phyloP scores from a whole-genome alignment of 306 rosid genomes.

The Vachellia collinsii region DNA sequence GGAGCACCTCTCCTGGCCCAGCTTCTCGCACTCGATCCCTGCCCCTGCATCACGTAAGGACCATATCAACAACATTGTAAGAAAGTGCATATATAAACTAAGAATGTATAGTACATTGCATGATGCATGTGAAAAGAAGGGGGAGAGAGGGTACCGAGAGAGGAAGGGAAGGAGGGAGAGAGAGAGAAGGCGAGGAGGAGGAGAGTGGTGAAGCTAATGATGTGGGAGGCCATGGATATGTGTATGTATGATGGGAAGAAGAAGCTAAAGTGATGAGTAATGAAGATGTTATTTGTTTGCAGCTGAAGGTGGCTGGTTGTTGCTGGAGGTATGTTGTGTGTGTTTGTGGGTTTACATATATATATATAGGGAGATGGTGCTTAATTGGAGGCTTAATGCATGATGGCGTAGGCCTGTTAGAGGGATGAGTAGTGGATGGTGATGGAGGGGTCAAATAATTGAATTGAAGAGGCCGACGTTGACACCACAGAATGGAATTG shows the following conservation, averaged over 20 bases:
- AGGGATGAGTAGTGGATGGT: too few relatives aligned
- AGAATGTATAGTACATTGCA: too few relatives aligned
- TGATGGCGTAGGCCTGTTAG: too few relatives aligned
- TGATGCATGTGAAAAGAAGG: too few relatives aligned
- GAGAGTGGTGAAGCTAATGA: constrained; percentile 38
- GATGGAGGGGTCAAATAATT: too few relatives aligned
- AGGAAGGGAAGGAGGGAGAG: constrained; percentile 50
- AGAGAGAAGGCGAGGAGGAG: constrained; percentile 44
- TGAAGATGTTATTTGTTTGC: background rate
- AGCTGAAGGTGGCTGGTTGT: background rate
- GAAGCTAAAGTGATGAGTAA: background rate
- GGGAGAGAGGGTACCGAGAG: constrained; percentile 58
- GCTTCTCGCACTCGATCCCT: constrained; percentile 53
- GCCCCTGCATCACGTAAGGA: constrained; percentile 18
- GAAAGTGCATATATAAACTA: too few relatives aligned
- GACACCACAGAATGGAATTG: background rate
- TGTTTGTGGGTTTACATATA: background rate
- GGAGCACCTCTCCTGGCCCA: constrained; percentile 50
- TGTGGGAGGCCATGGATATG: constrained; percentile 54
- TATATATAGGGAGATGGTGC: too few relatives aligned
- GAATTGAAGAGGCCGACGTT: background rate
- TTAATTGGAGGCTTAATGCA: too few relatives aligned
- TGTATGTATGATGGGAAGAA: background rate
- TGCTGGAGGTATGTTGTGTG: constrained; percentile 23
- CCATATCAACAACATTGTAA: too few relatives aligned